Evolutionary conservation across 345 rosid species (phyloP), one percentile per base, ranked within the genome.

Genomic region (Durio zibethinus): DNA sequence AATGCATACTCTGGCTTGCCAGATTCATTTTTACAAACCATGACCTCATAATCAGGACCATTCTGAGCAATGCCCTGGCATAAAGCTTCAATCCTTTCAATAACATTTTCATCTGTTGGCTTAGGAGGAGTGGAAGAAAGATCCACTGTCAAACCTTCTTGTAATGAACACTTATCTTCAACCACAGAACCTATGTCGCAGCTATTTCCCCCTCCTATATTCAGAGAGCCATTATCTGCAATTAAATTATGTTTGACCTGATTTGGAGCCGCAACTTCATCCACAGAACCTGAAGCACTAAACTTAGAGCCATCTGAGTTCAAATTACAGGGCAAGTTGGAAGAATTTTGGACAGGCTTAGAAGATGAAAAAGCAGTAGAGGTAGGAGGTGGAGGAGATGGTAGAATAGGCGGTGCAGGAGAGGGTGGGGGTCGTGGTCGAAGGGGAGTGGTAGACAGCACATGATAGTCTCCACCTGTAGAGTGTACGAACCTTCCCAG

Each of bases 391-490:
- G 86, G 84, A 5, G 76, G 79, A 43, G 78, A 25, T 42, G 84
- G 82, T 21, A 14, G 82, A 63, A 65, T 53, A 0, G 77, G 83
- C 27, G 86, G 82, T 16, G 80, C 68, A 36, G 87, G 78, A 36
- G 82, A 61, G 29, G 73, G 85, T 69, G 79, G 89, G 23, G 80
- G 82, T 1, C 76, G 83, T 11, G 83, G 86, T 10, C 81, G 82
- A 57, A 74, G 77, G 45, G 85, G 77, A 82, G 35, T 56, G 59
- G 74, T 23, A 50, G 86, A 76, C 52, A 84, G 80, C 42, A 70
- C 70, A 62, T 68, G 57, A 45, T 67, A 50, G 79, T 45, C 60
- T 40, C 78, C 76, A 75, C 65, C 43, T 0, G 60, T 71, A 23
- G 81, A 73, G 23, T 78, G 57, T 23, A 66, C 56, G 33, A 52